phyloP scores from a whole-genome alignment of 495 filamentous ascomycete genomes.

The Paragyromitra xinjiangensis region DNA sequence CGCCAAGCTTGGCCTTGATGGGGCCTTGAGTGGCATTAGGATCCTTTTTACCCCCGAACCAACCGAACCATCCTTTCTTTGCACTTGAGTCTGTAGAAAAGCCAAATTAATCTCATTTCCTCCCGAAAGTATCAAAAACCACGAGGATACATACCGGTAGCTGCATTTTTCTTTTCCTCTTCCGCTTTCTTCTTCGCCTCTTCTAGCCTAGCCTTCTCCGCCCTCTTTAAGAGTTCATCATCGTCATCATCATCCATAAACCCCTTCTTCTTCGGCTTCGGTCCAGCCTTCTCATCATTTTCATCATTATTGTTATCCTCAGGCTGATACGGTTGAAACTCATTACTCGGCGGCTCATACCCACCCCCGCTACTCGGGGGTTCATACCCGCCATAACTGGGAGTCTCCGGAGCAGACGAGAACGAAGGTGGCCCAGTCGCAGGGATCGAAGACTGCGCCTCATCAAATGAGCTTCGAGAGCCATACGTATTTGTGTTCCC shows the following conservation, averaged over 20 bases:
- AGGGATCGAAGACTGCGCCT: constrained; percentile 16
- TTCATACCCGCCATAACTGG: constrained; percentile 44
- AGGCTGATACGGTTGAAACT: constrained; percentile 60
- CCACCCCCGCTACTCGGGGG: constrained; percentile 34
- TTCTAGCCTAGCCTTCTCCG: constrained; percentile 60
- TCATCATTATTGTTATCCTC: constrained; percentile 60
- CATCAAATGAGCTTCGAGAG: constrained; percentile 47
- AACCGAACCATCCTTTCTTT: constrained; percentile 89
- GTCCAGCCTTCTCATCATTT: constrained; percentile 63
- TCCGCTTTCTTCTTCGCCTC: constrained; percentile 73
- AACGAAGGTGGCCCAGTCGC: constrained; percentile 34
- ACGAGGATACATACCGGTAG: constrained; percentile 58
- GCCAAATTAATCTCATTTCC: constrained; percentile 21
- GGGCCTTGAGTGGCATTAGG: constrained; percentile 65
- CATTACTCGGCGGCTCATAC: constrained; percentile 68
- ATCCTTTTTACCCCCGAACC: constrained; percentile 74
- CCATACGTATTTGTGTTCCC: constrained; percentile 37
- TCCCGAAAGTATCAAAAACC: background rate
- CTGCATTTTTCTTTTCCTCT: constrained; percentile 50
- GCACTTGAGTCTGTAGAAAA: constrained; percentile 52
- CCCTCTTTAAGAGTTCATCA: constrained; percentile 61
- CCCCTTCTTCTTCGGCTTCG: constrained; percentile 75
- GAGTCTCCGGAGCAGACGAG: constrained; percentile 35
- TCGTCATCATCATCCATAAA: constrained; percentile 83
- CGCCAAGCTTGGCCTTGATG: constrained; percentile 93